Evolutionary conservation across 805 yeast genomes (phyloP), one percentile per base, ranked within the genome.

Genomic region (Wickerhamiella vanderwaltii): DNA sequence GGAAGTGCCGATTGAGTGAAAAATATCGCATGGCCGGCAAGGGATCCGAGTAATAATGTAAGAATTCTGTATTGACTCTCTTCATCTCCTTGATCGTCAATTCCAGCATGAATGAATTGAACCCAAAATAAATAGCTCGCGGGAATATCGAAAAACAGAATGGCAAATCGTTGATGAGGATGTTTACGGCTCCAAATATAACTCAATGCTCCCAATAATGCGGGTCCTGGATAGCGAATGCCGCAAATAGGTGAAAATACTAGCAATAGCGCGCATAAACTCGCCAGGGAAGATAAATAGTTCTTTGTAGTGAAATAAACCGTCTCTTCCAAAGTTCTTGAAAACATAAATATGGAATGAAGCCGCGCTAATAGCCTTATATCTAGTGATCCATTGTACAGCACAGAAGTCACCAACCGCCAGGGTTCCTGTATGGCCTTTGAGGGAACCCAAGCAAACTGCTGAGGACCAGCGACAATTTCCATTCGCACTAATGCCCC

Each of bases 101-200:
- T 4, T 6, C 36, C 25, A 16, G 19, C 25, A n/a, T 28, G 30
- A n/a, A 38, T 9, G n/a, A 38, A 18, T 13, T 38, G 41, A 11
- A 29, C 15, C 35, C 35, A 38, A 17, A 38, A 38, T 16, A 38
- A 23, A 13, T 26, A 30, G 29, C 23, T 20, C 12, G 35, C 41
- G 6, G 41, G 41, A 26, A 38, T 9, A 11, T 38, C 35, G 17
- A 38, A 24, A 12, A 38, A 18, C 35, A 38, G 12, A 17, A 24
- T n/a, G 13, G 24, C 29, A 16, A 35, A 15, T n/a, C 41, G 41
- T 13, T 30, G 35, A 2, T 38, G 34, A 5, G 30, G 35, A 30
- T 29, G 19, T 16, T 30, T 30, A 19, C 41, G 41, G 11, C 25
- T 16, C 41, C 41, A 38, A 17, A 38, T n/a, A 11, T 38, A 38